Percentiles rank a stretch among this genome's conserved stretches.
phyloP scores from a whole-genome alignment of 305 asterid genomes.

The Solanum chacoense region DNA sequence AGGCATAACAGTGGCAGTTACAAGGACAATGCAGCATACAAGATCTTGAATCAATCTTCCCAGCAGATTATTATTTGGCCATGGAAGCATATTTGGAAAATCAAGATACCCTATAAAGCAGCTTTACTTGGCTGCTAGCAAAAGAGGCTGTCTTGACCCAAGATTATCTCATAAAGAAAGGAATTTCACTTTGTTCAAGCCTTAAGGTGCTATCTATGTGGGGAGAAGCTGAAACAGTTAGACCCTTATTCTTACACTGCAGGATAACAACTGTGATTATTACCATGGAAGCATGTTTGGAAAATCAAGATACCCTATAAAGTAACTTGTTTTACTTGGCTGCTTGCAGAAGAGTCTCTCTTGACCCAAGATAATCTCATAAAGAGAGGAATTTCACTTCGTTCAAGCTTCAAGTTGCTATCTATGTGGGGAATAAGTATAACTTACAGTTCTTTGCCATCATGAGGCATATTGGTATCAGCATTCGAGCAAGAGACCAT shows the following conservation, averaged over 20 bases:
- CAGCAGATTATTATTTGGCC: not conserved
- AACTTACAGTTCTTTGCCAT: slow-evolving; percentile 40
- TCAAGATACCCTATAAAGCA: not conserved
- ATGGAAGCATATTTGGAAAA: not conserved
- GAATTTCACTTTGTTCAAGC: not conserved
- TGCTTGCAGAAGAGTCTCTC: not conserved
- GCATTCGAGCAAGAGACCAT: slow-evolving; percentile 22
- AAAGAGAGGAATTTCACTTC: not conserved
- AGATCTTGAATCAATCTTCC: not conserved
- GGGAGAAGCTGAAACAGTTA: not conserved
- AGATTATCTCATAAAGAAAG: not conserved
- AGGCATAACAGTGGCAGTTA: not conserved
- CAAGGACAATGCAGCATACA: not conserved
- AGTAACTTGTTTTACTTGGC: not conserved
- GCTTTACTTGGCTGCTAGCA: not conserved
- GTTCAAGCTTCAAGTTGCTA: not conserved
- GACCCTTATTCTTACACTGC: not conserved
- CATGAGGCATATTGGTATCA: slow-evolving; percentile 16
- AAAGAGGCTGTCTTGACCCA: not conserved
- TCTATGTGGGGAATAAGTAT: not conserved
- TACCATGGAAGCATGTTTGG: not conserved
- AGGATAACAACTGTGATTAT: not conserved
- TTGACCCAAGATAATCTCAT: not conserved
- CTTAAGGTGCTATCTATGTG: not conserved
- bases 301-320: not conserved